A percentile compares a stretch with the other conserved stretches of the same genome.
These are phyloP conservation scores for Candida multigemmis DNA, from an alignment of 805 yeast species.

Conservation along the genomic window DNA sequence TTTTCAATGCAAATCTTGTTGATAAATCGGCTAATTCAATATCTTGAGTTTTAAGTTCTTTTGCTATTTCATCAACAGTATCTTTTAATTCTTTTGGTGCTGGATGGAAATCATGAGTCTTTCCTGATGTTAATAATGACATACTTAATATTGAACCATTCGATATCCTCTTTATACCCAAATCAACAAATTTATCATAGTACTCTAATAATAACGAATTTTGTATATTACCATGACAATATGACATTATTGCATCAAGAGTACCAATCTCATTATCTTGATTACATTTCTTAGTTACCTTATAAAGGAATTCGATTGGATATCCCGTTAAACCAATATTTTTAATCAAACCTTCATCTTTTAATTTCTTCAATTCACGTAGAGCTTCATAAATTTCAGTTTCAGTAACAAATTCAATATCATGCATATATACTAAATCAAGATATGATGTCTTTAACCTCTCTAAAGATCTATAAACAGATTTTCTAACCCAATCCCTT, in stretches of 20 bases:
- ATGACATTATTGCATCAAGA: slow-evolving; percentile 69
- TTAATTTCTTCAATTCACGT: slow-evolving; percentile 46
- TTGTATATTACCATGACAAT: slow-evolving; percentile 77
- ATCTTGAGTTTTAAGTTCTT: slow-evolving; percentile 23
- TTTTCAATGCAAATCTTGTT: slow-evolving; percentile 60
- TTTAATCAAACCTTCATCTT: slow-evolving; percentile 51
- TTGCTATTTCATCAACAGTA: slow-evolving; percentile 39
- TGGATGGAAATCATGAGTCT: slow-evolving; percentile 75
- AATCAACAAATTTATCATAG: slow-evolving; percentile 34
- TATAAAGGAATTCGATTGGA: slow-evolving; percentile 62
- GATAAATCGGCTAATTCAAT: slow-evolving; percentile 78
- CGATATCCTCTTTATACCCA: slow-evolving; percentile 49
- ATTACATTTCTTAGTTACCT: slow-evolving; percentile 36
- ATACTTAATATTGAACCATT: slow-evolving; percentile 84
- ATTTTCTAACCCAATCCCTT: slow-evolving; percentile 45
- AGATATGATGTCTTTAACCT: slow-evolving; percentile 61
- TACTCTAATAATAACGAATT: slow-evolving; percentile 46
- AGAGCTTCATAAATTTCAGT: slow-evolving; percentile 55
- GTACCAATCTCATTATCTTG: slow-evolving; percentile 40
- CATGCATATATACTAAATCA: slow-evolving; percentile 83
- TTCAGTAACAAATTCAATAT: slow-evolving; percentile 68
- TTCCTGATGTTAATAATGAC: slow-evolving; percentile 68
- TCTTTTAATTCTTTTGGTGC: slow-evolving; percentile 50
- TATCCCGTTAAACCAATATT: slow-evolving; percentile 81
- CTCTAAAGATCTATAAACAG: slow-evolving; percentile 58